phyloP scores from a whole-genome alignment of 805 yeast genomes.

The Candida anglica region DNA sequence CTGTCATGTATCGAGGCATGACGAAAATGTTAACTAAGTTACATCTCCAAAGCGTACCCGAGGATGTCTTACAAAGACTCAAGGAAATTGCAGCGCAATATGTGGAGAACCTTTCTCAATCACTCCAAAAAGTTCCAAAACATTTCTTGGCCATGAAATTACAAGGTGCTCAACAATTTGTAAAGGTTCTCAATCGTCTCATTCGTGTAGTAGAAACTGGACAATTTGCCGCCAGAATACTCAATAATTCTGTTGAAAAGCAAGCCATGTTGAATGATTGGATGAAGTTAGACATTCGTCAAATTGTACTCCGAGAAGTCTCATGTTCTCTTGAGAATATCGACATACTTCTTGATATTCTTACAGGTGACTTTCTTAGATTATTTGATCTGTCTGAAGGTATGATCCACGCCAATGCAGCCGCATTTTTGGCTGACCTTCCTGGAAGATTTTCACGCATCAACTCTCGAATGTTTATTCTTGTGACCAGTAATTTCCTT shows the following conservation, averaged over 20 bases:
- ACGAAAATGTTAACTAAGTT: slow-evolving; percentile 60
- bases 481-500: slow-evolving; percentile 49
- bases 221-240: slow-evolving; percentile 43
- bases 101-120: slow-evolving; percentile 41
- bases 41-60: slow-evolving; percentile 55
- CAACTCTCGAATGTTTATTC: slow-evolving; percentile 52
- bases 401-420: not conserved
- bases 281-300: slow-evolving; percentile 46
- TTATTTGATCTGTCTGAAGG: slow-evolving; percentile 4
- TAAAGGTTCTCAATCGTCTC: slow-evolving; percentile 49
- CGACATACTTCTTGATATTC: slow-evolving; percentile 25
- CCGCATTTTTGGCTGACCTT: slow-evolving; percentile 29
- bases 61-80: slow-evolving; percentile 49
- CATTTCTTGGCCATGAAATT: slow-evolving; percentile 50
- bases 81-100: slow-evolving; percentile 49
- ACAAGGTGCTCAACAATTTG: slow-evolving; percentile 50
- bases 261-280: slow-evolving; percentile 56
- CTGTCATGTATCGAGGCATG: slow-evolving; percentile 50
- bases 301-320: slow-evolving; percentile 45
- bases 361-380: slow-evolving; percentile 30
- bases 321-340: slow-evolving; percentile 42
- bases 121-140: slow-evolving; percentile 44
- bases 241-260: slow-evolving; percentile 40
- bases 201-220: slow-evolving; percentile 53
- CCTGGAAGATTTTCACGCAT: slow-evolving; percentile 47